phyloP scores from a whole-genome alignment of 73 alveolate species.

The Paramecium sexaurelia region DNA sequence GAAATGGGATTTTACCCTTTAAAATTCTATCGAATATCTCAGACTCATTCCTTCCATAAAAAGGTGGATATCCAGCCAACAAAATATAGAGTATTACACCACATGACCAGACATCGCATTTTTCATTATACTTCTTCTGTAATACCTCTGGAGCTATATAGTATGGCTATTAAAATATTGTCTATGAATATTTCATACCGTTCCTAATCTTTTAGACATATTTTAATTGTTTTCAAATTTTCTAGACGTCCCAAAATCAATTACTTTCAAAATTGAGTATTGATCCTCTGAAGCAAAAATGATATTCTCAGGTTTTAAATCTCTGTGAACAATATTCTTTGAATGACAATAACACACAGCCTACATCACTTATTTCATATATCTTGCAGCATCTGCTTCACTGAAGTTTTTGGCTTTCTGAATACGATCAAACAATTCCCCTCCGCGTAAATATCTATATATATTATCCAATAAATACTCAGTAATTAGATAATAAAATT shows the following conservation, averaged over 20 bases:
- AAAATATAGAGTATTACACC: conserved; percentile 84
- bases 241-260: conserved; percentile 69
- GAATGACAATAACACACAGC: conserved; percentile 79
- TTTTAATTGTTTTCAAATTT: conserved; percentile 65
- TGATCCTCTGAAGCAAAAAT: conserved; percentile 32
- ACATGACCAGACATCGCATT: conserved; percentile 92
- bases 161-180: conserved; percentile 1
- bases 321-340: conserved; percentile 75
- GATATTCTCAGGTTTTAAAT: conserved; percentile 75
- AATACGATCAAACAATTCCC: conserved; percentile 72
- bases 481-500: conserved; percentile 50
- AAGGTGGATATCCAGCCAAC: conserved; percentile 85
- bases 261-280: conserved; percentile 44
- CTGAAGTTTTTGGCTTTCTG: conserved; percentile 12
- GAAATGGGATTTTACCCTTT: conserved; percentile 74
- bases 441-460: conserved; percentile 65
- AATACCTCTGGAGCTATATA: conserved; percentile 92
- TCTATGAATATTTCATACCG: conserved; percentile 24
- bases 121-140: conserved; percentile 76
- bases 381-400: conserved; percentile 66
- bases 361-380: conserved; percentile 65
- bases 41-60: conserved; percentile 75
- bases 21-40: conserved; percentile 75
- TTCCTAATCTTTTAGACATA: conserved; percentile 89
- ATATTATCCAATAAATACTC: conserved; percentile 8